Conservation (phyloP, 805 yeast genomes). For the Saccharomyces mikatae region DNA sequence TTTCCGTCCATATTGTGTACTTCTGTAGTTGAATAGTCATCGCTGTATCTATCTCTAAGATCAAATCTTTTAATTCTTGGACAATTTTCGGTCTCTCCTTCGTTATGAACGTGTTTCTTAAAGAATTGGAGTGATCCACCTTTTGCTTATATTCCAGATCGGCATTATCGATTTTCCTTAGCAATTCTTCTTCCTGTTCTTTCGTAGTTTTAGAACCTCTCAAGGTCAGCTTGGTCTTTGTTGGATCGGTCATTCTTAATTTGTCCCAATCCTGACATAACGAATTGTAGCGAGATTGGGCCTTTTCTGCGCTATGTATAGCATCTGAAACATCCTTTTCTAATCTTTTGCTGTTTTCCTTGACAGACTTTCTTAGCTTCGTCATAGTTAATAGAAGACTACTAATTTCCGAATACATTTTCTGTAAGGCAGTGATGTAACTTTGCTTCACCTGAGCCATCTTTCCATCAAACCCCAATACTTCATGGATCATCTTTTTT, state of each 20-base stretch:
- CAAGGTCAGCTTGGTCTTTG: slow-evolving; percentile 72
- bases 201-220: slow-evolving; percentile 71
- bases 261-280: slow-evolving; percentile 83
- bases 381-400: slow-evolving; percentile 65
- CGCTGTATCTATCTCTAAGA: slow-evolving; percentile 84
- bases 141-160: slow-evolving; percentile 79
- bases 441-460: slow-evolving; percentile 62
- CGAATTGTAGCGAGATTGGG: slow-evolving; percentile 66
- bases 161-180: slow-evolving; percentile 69
- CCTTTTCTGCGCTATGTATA: slow-evolving; percentile 78
- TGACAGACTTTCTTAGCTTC: slow-evolving; percentile 62
- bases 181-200: slow-evolving; percentile 83
- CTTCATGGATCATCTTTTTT: slow-evolving; percentile 52
- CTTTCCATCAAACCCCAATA: slow-evolving; percentile 73
- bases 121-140: slow-evolving; percentile 62
- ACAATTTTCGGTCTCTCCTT: slow-evolving; percentile 72
- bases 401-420: slow-evolving; percentile 76
- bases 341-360: slow-evolving; percentile 72
- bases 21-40: slow-evolving; percentile 81
- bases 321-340: slow-evolving; percentile 84
- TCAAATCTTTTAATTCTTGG: slow-evolving; percentile 61
- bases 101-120: slow-evolving; percentile 64
- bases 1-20: slow-evolving; percentile 82
- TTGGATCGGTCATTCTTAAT: slow-evolving; percentile 71
- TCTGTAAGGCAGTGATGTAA: slow-evolving; percentile 69